These are phyloP conservation scores for Colletotrichum eleusines DNA, from an alignment of 2,329 filamentous ascomycete genomes.

Conservation along the genomic window DNA sequence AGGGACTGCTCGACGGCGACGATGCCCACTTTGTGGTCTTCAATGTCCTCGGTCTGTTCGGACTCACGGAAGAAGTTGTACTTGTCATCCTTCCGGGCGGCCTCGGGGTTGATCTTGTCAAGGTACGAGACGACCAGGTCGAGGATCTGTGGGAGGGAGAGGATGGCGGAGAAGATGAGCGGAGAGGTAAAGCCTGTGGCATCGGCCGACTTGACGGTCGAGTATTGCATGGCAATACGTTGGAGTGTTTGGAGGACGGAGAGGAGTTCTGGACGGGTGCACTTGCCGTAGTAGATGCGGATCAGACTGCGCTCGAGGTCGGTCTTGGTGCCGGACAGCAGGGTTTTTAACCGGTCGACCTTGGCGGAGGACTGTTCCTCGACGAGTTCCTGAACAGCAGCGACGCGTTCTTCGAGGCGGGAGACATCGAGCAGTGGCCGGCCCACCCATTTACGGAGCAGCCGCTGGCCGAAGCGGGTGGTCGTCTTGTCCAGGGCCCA, in stretches of 20 bases:
- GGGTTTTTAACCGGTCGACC: constrained; percentile 78
- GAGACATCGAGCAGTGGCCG: constrained; percentile 84
- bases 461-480: constrained; percentile 87
- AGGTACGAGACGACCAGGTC: constrained; percentile 80
- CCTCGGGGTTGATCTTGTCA: constrained; percentile 85
- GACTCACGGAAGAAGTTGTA: constrained; percentile 92
- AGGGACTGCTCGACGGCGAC: constrained; percentile 92
- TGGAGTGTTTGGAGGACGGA: constrained; percentile 88
- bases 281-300: constrained; percentile 97
- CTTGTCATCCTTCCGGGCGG: constrained; percentile 90
- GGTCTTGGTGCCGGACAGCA: constrained; percentile 78
- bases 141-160: constrained; percentile 80
- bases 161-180: constrained; percentile 78
- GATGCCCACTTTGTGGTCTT: constrained; percentile 89
- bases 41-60: constrained; percentile 89
- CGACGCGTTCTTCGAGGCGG: constrained; percentile 81
- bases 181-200: constrained; percentile 80
- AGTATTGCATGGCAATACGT: constrained; percentile 81
- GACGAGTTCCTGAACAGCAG: constrained; percentile 88
- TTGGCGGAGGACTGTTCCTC: constrained; percentile 73
- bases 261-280: constrained; percentile 88
- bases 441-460: constrained; percentile 95
- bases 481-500: constrained; percentile 95
- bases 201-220: constrained; percentile 71
- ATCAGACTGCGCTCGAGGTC: constrained; percentile 95